These are phyloP conservation scores for Leccinum subspadiceum DNA, from an alignment of 1,284 basidiomycete genomes.

Conservation along the genomic window DNA sequence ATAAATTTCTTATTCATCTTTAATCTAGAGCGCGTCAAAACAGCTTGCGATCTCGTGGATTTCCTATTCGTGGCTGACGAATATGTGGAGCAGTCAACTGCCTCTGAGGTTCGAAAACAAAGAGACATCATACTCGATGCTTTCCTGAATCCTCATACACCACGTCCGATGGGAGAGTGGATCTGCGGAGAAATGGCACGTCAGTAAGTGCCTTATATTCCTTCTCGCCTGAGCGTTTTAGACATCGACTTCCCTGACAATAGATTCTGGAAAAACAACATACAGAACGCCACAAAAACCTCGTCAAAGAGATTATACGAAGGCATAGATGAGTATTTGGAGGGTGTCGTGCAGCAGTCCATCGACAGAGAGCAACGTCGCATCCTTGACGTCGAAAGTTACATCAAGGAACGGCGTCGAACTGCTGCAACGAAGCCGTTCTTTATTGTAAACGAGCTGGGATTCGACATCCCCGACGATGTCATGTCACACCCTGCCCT, in stretches of 20 bases:
- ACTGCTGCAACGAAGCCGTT: slow-evolving; percentile 7
- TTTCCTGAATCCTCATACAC: neutral
- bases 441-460: slow-evolving; percentile 14
- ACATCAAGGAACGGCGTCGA: slow-evolving; percentile 20
- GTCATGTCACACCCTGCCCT: slow-evolving; percentile 19
- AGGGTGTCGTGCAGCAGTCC: slow-evolving; percentile 37
- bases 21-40: neutral
- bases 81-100: neutral
- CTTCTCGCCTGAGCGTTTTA: neutral
- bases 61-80: neutral
- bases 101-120: neutral
- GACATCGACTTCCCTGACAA: neutral
- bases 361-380: slow-evolving; percentile 31
- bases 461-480: slow-evolving; percentile 23
- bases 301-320: neutral
- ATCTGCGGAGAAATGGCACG: neutral
- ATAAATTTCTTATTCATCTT: neutral
- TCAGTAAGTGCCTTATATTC: neutral
- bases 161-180: neutral
- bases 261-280: neutral
- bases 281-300: neutral
- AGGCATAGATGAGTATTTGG: slow-evolving; percentile 30
- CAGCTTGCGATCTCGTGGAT: neutral
- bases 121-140: neutral
- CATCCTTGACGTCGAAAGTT: slow-evolving; percentile 36